Conservation (phyloP, 139 green algal genomes). For the Ulvella scutata region DNA sequence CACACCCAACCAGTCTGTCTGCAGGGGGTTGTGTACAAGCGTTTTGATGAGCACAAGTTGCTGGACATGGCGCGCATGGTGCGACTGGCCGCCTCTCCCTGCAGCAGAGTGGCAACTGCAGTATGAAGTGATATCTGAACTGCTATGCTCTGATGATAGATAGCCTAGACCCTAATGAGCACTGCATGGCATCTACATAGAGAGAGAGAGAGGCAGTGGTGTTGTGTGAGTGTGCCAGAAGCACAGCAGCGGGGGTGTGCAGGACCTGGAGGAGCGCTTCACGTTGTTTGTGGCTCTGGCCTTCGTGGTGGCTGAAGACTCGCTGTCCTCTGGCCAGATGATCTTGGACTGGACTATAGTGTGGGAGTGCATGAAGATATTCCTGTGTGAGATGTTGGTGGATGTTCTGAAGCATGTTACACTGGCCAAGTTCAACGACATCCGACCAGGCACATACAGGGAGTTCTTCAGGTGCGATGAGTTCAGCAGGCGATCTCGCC, state of each 20-base stretch:
- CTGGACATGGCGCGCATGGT: background rate
- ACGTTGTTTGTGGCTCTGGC: background rate
- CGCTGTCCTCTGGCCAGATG: background rate
- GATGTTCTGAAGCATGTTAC: background rate
- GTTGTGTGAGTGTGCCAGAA: no score
- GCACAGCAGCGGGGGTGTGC: no score
- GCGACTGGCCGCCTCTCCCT: no score
- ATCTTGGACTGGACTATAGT: background rate
- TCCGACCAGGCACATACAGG: background rate
- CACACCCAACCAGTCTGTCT: no score
- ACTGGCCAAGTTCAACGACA: background rate
- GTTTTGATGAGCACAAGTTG: background rate
- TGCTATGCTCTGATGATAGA: no score
- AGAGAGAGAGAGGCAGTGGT: no score
- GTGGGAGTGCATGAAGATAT: background rate
- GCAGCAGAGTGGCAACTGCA: no score
- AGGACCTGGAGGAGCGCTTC: background rate
- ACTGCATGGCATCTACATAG: no score
- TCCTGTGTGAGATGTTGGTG: background rate
- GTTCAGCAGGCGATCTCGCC: no score
- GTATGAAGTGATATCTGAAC: no score
- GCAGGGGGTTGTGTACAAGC: background rate
- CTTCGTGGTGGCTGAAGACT: background rate
- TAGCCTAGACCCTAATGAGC: no score
- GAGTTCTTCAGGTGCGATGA: background rate